Percentiles rank a stretch among this genome's conserved stretches.
phyloP scores from a whole-genome alignment of 2,329 filamentous ascomycete genomes.

The Berkeleyomyces rouxiae region DNA sequence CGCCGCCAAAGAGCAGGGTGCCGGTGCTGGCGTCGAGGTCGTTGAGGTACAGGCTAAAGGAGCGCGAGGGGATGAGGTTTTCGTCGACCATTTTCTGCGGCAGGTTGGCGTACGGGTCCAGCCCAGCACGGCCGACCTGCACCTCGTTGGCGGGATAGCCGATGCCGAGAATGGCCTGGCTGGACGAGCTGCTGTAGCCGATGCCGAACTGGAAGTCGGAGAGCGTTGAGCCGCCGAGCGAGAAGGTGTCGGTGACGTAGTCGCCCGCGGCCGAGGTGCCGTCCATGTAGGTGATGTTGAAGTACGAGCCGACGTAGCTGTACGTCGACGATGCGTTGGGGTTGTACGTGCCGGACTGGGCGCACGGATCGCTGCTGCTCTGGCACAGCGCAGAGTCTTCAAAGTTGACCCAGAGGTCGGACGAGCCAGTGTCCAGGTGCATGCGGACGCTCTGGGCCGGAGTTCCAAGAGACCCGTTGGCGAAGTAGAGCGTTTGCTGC shows the following conservation, averaged over 20 bases:
- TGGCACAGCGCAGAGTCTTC: conserved; percentile 43
- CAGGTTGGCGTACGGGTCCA: conserved; percentile 47
- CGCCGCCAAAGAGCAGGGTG: conserved; percentile 57
- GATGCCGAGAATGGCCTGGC: conserved; percentile 68
- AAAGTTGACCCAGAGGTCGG: conserved; percentile 56
- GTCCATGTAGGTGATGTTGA: conserved; percentile 81
- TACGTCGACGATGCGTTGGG: conserved; percentile 63
- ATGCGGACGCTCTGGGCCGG: conserved; percentile 40
- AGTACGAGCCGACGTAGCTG: conserved; percentile 52
- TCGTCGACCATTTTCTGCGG: conserved; percentile 46
- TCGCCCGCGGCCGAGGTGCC: conserved; percentile 61
- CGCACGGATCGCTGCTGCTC: conserved; percentile 33
- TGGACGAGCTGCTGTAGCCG: conserved; percentile 43
- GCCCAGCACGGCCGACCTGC: conserved; percentile 40
- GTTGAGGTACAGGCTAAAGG: conserved; percentile 63
- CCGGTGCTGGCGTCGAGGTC: conserved; percentile 50
- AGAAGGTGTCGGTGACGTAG: conserved; percentile 61
- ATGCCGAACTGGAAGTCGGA: conserved; percentile 53
- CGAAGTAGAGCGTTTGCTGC: conserved; percentile 45
- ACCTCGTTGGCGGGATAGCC: conserved; percentile 71
- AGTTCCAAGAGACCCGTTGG: conserved; percentile 46
- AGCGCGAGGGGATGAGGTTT: conserved; percentile 45
- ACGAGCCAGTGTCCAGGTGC: conserved; percentile 52
- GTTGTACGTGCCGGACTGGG: conserved; percentile 46
- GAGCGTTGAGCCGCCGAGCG: conserved; percentile 37